Evolutionary conservation across 495 filamentous ascomycete genomes (phyloP).

Genomic region (Pyronema omphalodes): DNA sequence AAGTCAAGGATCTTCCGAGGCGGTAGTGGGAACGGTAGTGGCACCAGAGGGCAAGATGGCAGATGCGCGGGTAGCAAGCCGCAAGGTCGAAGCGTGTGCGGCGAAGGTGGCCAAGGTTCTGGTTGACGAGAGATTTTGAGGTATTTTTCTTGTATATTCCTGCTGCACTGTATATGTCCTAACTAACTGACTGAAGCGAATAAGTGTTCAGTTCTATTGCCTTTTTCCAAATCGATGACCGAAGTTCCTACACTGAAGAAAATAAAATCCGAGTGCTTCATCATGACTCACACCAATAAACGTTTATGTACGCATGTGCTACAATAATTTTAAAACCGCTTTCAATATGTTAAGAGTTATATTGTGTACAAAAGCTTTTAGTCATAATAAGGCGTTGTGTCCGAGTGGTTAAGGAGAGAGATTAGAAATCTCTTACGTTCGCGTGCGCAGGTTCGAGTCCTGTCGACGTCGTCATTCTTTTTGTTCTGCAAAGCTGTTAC

Average conservation of each 20-base stretch:
- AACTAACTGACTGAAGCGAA: too few relatives aligned
- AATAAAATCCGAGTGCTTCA: too few relatives aligned
- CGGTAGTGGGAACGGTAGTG: constrained; percentile 22
- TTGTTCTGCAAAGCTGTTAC: not conserved
- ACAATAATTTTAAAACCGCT: too few relatives aligned
- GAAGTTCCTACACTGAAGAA: too few relatives aligned
- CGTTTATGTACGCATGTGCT: constrained; percentile 7
- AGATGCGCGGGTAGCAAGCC: constrained; percentile 21
- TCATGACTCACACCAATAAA: too few relatives aligned
- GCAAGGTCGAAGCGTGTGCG: constrained; percentile 23
- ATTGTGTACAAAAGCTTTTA: too few relatives aligned
- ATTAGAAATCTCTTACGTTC: constrained; percentile 4
- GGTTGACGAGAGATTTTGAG: constrained; percentile 1
- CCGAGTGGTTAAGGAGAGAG: constrained; percentile 3
- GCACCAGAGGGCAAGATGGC: constrained; percentile 19
- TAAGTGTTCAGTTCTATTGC: too few relatives aligned
- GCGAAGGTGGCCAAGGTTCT: constrained; percentile 5
- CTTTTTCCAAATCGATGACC: too few relatives aligned
- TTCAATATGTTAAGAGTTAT: too few relatives aligned
- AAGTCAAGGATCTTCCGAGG: constrained; percentile 2
- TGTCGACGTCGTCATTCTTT: constrained; percentile 2
- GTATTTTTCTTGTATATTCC: too few relatives aligned
- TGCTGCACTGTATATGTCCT: too few relatives aligned
- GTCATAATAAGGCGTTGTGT: not conserved
- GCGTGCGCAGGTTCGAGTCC: constrained; percentile 2